These are phyloP conservation scores for Paulinella micropora DNA, from an alignment of 78 protist genomes.

Conservation along the genomic window DNA sequence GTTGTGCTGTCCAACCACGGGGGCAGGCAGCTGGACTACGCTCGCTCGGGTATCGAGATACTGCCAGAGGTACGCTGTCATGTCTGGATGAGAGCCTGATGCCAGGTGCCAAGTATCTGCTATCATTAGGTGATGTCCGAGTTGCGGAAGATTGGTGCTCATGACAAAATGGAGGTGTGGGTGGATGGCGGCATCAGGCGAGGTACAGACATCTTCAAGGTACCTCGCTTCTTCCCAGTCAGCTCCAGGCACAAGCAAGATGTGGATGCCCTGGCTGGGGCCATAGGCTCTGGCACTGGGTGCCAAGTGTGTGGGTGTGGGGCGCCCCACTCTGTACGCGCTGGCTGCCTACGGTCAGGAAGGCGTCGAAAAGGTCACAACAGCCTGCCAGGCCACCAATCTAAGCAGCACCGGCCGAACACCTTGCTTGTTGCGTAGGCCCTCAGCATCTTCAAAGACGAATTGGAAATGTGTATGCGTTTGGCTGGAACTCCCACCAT, in stretches of 20 bases:
- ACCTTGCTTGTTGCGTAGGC: no score
- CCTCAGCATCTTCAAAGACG: not conserved
- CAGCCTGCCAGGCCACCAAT: no score
- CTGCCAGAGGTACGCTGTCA: no score
- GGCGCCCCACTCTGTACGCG: not conserved
- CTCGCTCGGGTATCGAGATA: slow-evolving; percentile 11
- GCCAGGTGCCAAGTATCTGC: no score
- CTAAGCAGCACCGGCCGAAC: no score
- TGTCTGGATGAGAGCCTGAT: no score
- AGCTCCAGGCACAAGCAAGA: no score
- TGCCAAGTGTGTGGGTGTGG: not conserved
- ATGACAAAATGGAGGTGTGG: slow-evolving; percentile 4
- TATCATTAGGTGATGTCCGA: not conserved
- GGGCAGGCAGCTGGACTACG: slow-evolving; percentile 14
- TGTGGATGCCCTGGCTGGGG: no score
- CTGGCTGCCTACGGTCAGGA: not conserved
- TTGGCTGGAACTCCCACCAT: not conserved
- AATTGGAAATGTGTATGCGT: not conserved
- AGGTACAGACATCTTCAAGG: no score
- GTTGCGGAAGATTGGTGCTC: not conserved
- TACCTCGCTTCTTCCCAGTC: no score
- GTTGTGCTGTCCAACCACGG: slow-evolving; percentile 16
- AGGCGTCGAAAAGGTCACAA: not conserved
- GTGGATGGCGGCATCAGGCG: slow-evolving; percentile 17
- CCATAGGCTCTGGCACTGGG: not conserved